A percentile compares a stretch with the other conserved stretches of the same genome.
Evolutionary conservation across 2,329 filamentous ascomycete species (phyloP).

Genomic region (Cercospora canescens): DNA sequence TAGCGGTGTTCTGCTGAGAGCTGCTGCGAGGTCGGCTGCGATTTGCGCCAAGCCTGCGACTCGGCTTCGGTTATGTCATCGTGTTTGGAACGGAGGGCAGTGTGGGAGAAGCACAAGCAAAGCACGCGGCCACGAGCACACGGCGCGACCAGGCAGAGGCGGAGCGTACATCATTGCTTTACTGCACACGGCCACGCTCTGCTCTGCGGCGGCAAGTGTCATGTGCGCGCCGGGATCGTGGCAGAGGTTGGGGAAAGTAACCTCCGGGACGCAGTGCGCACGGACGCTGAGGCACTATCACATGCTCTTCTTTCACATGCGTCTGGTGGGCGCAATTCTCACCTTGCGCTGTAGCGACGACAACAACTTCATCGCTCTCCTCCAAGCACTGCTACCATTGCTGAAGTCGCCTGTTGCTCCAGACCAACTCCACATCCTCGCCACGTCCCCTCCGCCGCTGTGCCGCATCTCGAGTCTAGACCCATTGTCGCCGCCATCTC

Average conservation of each 20-base stretch:
- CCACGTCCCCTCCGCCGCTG: background rate
- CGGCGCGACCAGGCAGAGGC: too few relatives aligned
- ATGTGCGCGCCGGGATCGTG: background rate
- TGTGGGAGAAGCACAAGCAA: background rate
- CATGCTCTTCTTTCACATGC: conserved; percentile 7
- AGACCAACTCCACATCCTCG: background rate
- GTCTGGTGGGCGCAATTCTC: conserved; percentile 4
- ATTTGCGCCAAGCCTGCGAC: background rate
- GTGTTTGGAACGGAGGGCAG: background rate
- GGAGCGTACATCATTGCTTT: too few relatives aligned
- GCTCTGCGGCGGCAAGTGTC: too few relatives aligned
- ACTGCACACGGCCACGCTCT: too few relatives aligned
- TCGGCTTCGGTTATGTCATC: background rate
- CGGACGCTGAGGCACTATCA: conserved; percentile 1
- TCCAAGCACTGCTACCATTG: background rate
- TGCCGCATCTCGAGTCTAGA: conserved; percentile 10
- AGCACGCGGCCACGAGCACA: background rate
- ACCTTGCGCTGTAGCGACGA: background rate
- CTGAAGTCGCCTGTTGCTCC: background rate
- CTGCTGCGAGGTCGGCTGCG: background rate
- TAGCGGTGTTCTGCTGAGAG: too few relatives aligned
- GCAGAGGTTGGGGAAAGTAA: background rate
- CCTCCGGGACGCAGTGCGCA: background rate
- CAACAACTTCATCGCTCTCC: background rate
- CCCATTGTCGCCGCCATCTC: background rate